Evolutionary conservation across 2,329 filamentous ascomycete species (phyloP).

Genomic region (Trichoderma endophyticum): DNA sequence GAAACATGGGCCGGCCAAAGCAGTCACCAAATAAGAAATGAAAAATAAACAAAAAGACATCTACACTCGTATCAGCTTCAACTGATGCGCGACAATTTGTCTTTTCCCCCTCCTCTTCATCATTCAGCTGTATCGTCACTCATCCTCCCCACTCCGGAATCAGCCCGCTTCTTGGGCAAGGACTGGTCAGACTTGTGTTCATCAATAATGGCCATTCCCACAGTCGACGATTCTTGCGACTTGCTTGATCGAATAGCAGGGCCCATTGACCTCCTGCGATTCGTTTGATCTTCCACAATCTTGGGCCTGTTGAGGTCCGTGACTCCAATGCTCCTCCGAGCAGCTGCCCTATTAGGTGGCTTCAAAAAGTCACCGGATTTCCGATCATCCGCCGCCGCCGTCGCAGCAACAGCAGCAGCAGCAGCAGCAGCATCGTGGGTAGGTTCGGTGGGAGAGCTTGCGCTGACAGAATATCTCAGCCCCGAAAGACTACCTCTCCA

Average conservation of each 20-base stretch:
- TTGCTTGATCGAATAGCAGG: slow-evolving; percentile 9
- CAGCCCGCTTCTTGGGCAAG: slow-evolving; percentile 31
- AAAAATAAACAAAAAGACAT: neutral
- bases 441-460: slow-evolving; percentile 24
- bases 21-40: neutral
- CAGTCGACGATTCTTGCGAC: neutral
- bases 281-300: slow-evolving; percentile 24
- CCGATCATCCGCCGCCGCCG: slow-evolving; percentile 14
- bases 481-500: slow-evolving; percentile 46
- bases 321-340: slow-evolving; percentile 31
- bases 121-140: slow-evolving; percentile 29
- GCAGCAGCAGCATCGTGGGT: slow-evolving; percentile 14
- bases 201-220: slow-evolving; percentile 2
- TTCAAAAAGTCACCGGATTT: slow-evolving; percentile 24
- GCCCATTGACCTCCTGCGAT: slow-evolving; percentile 33
- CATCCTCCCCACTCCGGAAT: slow-evolving; percentile 34
- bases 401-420: neutral
- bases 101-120: neutral
- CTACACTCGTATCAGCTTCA: neutral
- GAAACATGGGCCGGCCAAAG: neutral
- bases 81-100: neutral
- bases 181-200: slow-evolving; percentile 17
- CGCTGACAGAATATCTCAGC: slow-evolving; percentile 30
- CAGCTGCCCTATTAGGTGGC: slow-evolving; percentile 35
- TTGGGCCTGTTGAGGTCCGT: slow-evolving; percentile 29